Evolutionary conservation across 345 rosid genomes (phyloP).

Genomic region (Lepidium africanum): DNA sequence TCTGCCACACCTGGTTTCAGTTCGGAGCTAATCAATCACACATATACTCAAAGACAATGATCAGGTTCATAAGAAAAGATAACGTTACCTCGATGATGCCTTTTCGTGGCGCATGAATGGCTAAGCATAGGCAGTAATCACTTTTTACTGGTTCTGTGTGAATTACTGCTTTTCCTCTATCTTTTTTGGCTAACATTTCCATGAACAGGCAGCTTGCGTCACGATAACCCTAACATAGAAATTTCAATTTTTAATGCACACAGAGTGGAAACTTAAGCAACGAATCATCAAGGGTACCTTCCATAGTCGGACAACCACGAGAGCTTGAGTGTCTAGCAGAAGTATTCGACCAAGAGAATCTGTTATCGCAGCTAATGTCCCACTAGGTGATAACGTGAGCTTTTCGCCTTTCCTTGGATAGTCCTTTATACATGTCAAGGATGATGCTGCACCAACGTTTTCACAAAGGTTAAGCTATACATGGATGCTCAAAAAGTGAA

Average conservation of each 20-base stretch:
- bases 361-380: conserved; percentile 94
- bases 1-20: conserved; percentile 85
- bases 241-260: background rate
- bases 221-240: conserved; percentile 68
- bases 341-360: conserved; percentile 97
- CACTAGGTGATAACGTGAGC: conserved; percentile 85
- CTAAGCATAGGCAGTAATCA: conserved; percentile 88
- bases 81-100: conserved; percentile 75
- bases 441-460: conserved; percentile 58
- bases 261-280: background rate
- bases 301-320: conserved; percentile 92
- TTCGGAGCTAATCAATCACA: background rate
- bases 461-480: conserved; percentile 1
- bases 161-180: conserved; percentile 40
- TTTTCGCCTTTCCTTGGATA: conserved; percentile 92
- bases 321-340: conserved; percentile 91
- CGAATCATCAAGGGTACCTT: conserved; percentile 43
- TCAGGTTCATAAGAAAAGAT: background rate
- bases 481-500: background rate
- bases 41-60: background rate
- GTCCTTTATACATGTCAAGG: conserved; percentile 94
- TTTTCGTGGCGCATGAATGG: conserved; percentile 94
- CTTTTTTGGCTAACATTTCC: conserved; percentile 77
- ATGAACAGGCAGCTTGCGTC: conserved; percentile 89
- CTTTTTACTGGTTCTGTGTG: conserved; percentile 53